Base-by-base conservation (phyloP, 2,329 filamentous ascomycete species). In the Epichloe sylvatica region DNA sequence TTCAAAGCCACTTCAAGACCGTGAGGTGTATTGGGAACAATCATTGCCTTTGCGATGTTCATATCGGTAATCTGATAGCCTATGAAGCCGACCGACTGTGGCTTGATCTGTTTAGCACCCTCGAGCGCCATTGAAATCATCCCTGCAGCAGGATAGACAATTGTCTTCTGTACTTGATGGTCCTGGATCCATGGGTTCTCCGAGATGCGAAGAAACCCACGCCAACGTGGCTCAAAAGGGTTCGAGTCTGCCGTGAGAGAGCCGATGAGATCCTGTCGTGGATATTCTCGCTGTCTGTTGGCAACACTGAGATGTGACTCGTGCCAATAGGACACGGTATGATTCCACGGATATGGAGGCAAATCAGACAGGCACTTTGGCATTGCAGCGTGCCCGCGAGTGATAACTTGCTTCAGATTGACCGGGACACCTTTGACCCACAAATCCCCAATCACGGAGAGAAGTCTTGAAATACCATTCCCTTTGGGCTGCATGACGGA, bases 281-380 rank as follows among this genome's bases (percentile, higher is more conserved):
- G 66, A 47, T 68, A 68, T 25, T 67, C 61, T 13, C 72, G 65
- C 50, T 72, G 68, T 3, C 74, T 67, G 44, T 68, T 67, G 11
- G 68, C 64, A 13, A 60, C 57, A 19, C 70, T 71, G 2, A 73
- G 56, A 39, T 72, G 69, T 1, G 71, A 72, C 51, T 79, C 75
- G 52, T 74, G 68, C 75, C 76, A 78, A 57, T 77, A 76, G 1
- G 58, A 62, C 25, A 68, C 73, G 25, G 63, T 60, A 51, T 78
- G 75, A 33, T 78, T 75, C 75, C 76, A 79, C 2, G 72, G 67
- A 52, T 78, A 78, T 1, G 67, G 64, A 2, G 76, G 76, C 34
- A 79, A 58, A 51, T 72, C 68, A 1, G 64, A 55, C 3, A 78
- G 60, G 19, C 68, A 67, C 48, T 61, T 62, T n/a, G 57, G 57